These are phyloP conservation scores for Diutina rugosa DNA, from an alignment of 1,139 yeast genomes.

Conservation along the genomic window DNA sequence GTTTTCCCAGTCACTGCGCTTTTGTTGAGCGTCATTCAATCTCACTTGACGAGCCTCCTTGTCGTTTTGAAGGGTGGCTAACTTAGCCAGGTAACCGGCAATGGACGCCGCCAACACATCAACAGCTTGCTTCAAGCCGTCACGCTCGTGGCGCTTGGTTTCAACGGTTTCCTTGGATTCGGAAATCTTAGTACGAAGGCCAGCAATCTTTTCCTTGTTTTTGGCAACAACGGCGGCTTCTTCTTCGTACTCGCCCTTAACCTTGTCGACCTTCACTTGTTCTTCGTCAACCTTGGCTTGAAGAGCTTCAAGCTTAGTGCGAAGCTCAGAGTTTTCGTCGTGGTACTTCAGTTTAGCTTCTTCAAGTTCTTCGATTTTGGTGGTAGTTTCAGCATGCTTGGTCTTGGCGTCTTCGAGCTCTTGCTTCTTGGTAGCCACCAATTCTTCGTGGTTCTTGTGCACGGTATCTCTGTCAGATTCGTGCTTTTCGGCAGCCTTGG, in stretches of 20 bases:
- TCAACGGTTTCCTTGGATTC: slow-evolving; percentile 20
- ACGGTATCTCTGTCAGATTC: slow-evolving; percentile 31
- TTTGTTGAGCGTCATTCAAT: slow-evolving; percentile 13
- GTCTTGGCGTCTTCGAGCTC: slow-evolving; percentile 37
- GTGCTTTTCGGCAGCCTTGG: slow-evolving; percentile 34
- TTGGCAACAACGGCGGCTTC: slow-evolving; percentile 24
- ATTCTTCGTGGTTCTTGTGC: slow-evolving; percentile 31
- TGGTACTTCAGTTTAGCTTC: slow-evolving; percentile 24
- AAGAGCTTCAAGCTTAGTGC: background rate
- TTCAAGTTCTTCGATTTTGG: slow-evolving; percentile 31
- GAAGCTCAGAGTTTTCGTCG: slow-evolving; percentile 2
- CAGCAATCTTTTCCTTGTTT: slow-evolving; percentile 26
- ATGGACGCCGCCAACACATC: slow-evolving; percentile 29
- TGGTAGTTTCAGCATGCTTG: slow-evolving; percentile 32
- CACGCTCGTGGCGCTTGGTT: slow-evolving; percentile 26
- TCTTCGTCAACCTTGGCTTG: slow-evolving; percentile 1
- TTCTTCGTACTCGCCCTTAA: slow-evolving; percentile 26
- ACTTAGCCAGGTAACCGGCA: slow-evolving; percentile 32
- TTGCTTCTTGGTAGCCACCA: slow-evolving; percentile 33
- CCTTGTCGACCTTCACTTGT: slow-evolving; percentile 21
- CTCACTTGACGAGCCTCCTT: slow-evolving; percentile 23
- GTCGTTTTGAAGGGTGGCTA: slow-evolving; percentile 25
- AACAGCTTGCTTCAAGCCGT: slow-evolving; percentile 28
- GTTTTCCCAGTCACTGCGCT: slow-evolving; percentile 9
- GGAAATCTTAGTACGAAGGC: slow-evolving; percentile 24